A percentile compares a stretch with the other conserved stretches of the same genome.
Conservation (phyloP, 2,329 filamentous ascomycete species). For the Nigrograna mackinnonii region DNA sequence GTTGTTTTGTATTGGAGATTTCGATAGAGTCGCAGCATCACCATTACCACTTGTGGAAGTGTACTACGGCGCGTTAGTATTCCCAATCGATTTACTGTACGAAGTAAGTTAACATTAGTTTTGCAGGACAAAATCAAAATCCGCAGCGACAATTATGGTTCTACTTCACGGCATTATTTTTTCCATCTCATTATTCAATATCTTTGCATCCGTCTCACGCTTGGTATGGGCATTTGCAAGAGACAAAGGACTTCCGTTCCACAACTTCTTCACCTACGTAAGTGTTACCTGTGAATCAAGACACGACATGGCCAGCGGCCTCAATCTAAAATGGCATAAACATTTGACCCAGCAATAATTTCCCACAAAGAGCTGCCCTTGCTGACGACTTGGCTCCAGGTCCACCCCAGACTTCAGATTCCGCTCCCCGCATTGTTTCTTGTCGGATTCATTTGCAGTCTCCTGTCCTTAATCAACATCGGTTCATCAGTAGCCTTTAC, state of each 20-base stretch:
- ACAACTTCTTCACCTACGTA: slow-evolving; percentile 15
- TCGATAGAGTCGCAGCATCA: slow-evolving; percentile 24
- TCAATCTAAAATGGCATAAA: no score
- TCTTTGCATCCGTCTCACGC: slow-evolving; percentile 35
- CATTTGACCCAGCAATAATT: no score
- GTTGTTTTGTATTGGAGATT: slow-evolving; percentile 36
- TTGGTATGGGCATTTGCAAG: slow-evolving; percentile 43
- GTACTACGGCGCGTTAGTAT: background rate
- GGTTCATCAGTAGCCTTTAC: slow-evolving; percentile 39
- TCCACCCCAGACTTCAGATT: background rate
- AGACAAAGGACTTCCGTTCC: slow-evolving; percentile 38
- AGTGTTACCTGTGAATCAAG: no score
- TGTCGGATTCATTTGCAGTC: background rate
- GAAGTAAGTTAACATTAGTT: slow-evolving; percentile 27
- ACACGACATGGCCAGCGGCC: no score
- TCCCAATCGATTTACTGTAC: background rate
- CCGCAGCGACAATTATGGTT: slow-evolving; percentile 25
- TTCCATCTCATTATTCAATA: slow-evolving; percentile 32
- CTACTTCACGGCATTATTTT: slow-evolving; percentile 33
- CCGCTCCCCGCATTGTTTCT: background rate
- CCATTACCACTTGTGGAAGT: background rate
- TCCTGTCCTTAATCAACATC: slow-evolving; percentile 37
- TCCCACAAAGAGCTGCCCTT: background rate
- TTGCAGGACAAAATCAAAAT: slow-evolving; percentile 38
- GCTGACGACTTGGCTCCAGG: background rate